phyloP scores from a whole-genome alignment of 2,329 filamentous ascomycete species.

The Phaeophleospora eucalypticola region DNA sequence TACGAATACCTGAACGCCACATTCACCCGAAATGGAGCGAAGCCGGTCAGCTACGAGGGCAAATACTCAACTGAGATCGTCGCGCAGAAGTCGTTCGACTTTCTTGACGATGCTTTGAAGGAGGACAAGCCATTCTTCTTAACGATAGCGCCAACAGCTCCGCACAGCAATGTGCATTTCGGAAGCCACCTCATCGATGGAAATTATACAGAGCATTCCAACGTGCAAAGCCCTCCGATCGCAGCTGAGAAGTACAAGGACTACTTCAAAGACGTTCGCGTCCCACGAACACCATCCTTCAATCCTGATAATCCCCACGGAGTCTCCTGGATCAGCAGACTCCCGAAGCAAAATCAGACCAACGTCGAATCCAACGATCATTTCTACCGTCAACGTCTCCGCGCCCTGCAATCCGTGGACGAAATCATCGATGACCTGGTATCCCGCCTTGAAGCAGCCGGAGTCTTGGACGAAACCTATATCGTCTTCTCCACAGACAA shows the following conservation, averaged over 20 bases:
- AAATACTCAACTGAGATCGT: slow-evolving; percentile 58
- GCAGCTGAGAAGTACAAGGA: slow-evolving; percentile 58
- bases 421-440: slow-evolving; percentile 51
- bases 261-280: slow-evolving; percentile 56
- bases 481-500: slow-evolving; percentile 40
- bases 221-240: slow-evolving; percentile 46
- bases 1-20: slow-evolving; percentile 65
- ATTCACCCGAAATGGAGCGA: slow-evolving; percentile 57
- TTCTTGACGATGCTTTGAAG: slow-evolving; percentile 58
- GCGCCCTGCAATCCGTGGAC: slow-evolving; percentile 51
- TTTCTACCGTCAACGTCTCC: slow-evolving; percentile 49
- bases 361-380: slow-evolving; percentile 51
- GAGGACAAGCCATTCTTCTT: slow-evolving; percentile 60
- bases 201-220: slow-evolving; percentile 22
- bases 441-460: slow-evolving; percentile 38
- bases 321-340: slow-evolving; percentile 44
- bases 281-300: slow-evolving; percentile 62
- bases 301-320: slow-evolving; percentile 53
- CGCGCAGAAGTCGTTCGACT: slow-evolving; percentile 54
- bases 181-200: slow-evolving; percentile 30
- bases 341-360: slow-evolving; percentile 44
- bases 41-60: slow-evolving; percentile 53
- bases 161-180: slow-evolving; percentile 55
- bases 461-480: slow-evolving; percentile 47
- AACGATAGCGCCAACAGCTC: slow-evolving; percentile 61